Conservation (phyloP, 1,139 yeast genomes). For the Hemisphaericaspora lyxosophila region DNA sequence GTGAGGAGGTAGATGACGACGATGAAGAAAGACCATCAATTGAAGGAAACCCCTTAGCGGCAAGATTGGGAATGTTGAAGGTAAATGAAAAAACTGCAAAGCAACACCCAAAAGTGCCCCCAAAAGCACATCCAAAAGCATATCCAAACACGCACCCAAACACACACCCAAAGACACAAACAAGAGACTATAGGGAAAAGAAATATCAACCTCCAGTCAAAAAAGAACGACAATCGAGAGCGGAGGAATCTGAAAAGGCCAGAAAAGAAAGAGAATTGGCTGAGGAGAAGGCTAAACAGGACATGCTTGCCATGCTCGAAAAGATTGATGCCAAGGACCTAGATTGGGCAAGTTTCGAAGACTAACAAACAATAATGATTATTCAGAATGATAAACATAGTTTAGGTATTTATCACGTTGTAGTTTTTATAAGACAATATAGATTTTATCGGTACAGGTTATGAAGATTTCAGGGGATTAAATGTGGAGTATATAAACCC, state of each 20-base stretch:
- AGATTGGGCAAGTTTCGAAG: conserved; percentile 35
- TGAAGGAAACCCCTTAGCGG: conserved; percentile 21
- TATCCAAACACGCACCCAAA: not conserved
- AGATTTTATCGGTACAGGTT: no score
- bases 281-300: conserved; percentile 21
- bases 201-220: no score
- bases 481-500: no score
- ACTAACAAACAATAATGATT: no score
- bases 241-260: conserved; percentile 14
- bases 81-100: conserved; percentile 7
- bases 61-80: conserved; percentile 18
- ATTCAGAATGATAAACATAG: no score
- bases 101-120: conserved; percentile 1
- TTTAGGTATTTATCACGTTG: no score
- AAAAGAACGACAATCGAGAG: conserved; percentile 1
- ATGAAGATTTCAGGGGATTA: no score
- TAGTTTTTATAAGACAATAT: no score
- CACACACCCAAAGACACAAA: no score
- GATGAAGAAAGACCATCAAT: conserved; percentile 7
- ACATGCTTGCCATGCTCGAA: conserved; percentile 31
- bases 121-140: not conserved
- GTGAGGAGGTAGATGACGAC: conserved; percentile 5
- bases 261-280: conserved; percentile 11
- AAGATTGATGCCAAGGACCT: conserved; percentile 29
- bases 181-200: no score